phyloP scores from a whole-genome alignment of 768 basidiomycete species.

The Chalciporus chontae region DNA sequence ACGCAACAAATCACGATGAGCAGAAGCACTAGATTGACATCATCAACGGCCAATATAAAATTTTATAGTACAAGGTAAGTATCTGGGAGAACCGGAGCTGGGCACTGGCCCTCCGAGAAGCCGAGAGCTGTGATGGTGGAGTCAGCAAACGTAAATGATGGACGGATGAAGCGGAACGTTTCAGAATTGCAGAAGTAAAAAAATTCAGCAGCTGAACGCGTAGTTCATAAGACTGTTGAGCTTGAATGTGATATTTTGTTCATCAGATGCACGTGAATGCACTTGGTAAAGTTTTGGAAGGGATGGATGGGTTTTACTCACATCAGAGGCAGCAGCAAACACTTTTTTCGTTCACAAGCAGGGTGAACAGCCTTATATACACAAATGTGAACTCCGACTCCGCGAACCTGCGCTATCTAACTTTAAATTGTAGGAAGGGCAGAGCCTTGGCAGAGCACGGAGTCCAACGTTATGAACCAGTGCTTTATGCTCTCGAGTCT shows the following conservation, averaged over 20 bases:
- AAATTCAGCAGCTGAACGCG: constrained; percentile 38
- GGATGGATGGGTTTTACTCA: neutral
- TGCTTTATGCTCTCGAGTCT: neutral
- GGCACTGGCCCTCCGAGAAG: too few relatives aligned
- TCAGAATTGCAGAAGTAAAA: constrained; percentile 46
- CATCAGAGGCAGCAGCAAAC: neutral
- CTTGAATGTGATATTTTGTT: constrained; percentile 42
- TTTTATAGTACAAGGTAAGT: too few relatives aligned
- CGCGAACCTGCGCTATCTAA: neutral
- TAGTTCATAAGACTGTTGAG: constrained; percentile 46
- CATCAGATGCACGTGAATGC: constrained; percentile 28
- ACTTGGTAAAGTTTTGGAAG: neutral
- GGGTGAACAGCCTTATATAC: neutral
- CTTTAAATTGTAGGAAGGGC: too few relatives aligned
- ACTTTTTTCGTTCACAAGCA: too few relatives aligned
- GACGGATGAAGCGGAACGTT: neutral
- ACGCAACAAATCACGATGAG: too few relatives aligned
- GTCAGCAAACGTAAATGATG: neutral
- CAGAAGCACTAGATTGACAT: too few relatives aligned
- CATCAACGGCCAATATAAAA: too few relatives aligned
- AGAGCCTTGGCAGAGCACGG: too few relatives aligned
- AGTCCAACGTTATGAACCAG: neutral
- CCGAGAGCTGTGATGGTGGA: neutral
- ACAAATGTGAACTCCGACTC: constrained; percentile 6
- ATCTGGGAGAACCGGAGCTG: too few relatives aligned